These are phyloP conservation scores for Vishniacozyma victoriae DNA, from an alignment of 768 basidiomycete genomes.

Conservation along the genomic window DNA sequence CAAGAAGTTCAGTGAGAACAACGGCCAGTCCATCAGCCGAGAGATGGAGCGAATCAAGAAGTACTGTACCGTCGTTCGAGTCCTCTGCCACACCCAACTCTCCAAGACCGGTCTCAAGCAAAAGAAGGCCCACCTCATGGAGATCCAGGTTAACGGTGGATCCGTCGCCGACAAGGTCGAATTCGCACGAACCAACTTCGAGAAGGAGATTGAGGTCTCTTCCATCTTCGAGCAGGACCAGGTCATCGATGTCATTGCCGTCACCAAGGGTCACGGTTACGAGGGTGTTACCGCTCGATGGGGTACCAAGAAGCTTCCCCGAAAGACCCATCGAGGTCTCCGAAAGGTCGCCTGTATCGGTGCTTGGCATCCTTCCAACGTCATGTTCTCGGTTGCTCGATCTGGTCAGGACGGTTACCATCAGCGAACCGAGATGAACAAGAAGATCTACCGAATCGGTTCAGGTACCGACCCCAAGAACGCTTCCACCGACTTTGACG, in stretches of 20 bases:
- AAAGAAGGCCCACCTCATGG: slow-evolving; percentile 99
- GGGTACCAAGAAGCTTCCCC: slow-evolving; percentile 92
- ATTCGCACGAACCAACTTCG: slow-evolving; percentile 86
- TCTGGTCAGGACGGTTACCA: slow-evolving; percentile 91
- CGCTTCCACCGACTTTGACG: slow-evolving; percentile 89
- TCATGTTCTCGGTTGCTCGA: slow-evolving; percentile 99
- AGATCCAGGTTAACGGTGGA: slow-evolving; percentile 99
- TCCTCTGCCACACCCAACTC: slow-evolving; percentile 98
- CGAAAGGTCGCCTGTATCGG: slow-evolving; percentile 80
- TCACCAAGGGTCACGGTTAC: slow-evolving; percentile 97
- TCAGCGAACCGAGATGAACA: slow-evolving; percentile 42
- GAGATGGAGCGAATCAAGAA: slow-evolving; percentile 99
- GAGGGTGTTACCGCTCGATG: slow-evolving; percentile 99
- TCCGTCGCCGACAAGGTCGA: slow-evolving; percentile 90
- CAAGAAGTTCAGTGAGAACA: slow-evolving; percentile 95
- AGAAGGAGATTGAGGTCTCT: slow-evolving; percentile 84
- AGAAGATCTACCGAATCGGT: slow-evolving; percentile 72
- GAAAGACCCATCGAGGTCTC: slow-evolving; percentile 99
- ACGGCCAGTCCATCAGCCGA: slow-evolving; percentile 81
- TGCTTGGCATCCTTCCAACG: slow-evolving; percentile 58
- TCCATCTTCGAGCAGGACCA: slow-evolving; percentile 94
- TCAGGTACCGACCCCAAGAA: slow-evolving; percentile 68
- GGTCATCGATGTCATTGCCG: slow-evolving; percentile 91
- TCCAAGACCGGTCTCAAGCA: slow-evolving; percentile 94
- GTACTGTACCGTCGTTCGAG: slow-evolving; percentile 99